These are phyloP conservation scores for Lizonia empirigonia DNA, from an alignment of 2,329 filamentous ascomycete genomes.

Conservation along the genomic window DNA sequence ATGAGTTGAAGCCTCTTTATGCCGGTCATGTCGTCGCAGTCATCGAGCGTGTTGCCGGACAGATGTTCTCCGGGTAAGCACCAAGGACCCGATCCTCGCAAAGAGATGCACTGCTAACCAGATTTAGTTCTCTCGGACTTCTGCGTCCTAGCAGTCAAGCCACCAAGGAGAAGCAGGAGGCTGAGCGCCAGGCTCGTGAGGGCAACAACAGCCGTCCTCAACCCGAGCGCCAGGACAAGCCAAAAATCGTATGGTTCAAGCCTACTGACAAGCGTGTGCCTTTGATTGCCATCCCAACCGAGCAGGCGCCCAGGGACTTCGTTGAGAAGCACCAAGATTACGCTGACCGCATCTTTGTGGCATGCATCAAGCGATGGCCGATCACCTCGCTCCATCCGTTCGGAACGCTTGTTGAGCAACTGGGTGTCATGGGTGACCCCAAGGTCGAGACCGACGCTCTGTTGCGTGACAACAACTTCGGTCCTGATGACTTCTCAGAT, in stretches of 20 bases:
- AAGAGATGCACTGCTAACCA: slow-evolving; percentile 15
- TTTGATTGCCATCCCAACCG: slow-evolving; percentile 95
- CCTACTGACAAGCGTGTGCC: slow-evolving; percentile 98
- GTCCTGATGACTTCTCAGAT: slow-evolving; percentile 95
- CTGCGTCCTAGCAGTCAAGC: slow-evolving; percentile 96
- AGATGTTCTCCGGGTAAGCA: slow-evolving; percentile 85
- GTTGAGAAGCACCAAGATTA: slow-evolving; percentile 99
- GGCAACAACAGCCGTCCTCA: slow-evolving; percentile 74
- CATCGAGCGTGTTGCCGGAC: slow-evolving; percentile 92
- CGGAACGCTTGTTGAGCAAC: slow-evolving; percentile 93
- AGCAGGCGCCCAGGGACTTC: slow-evolving; percentile 96
- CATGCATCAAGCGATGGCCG: slow-evolving; percentile 99
- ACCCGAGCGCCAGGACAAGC: slow-evolving; percentile 90
- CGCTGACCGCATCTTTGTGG: slow-evolving; percentile 96
- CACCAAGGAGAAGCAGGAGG: slow-evolving; percentile 99
- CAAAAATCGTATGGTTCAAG: slow-evolving; percentile 99
- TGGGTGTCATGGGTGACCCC: slow-evolving; percentile 95
- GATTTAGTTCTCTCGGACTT: slow-evolving; percentile 77
- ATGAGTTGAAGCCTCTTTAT: slow-evolving; percentile 96
- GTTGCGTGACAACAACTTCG: slow-evolving; percentile 97
- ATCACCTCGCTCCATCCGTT: slow-evolving; percentile 99
- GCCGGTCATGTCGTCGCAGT: slow-evolving; percentile 97
- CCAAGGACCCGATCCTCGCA: background rate
- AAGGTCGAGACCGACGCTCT: slow-evolving; percentile 98
- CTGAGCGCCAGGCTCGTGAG: slow-evolving; percentile 89